These are phyloP conservation scores for Antitrichia curtipendula DNA, from an alignment of 225 moss, liverwort and hornwort genomes.

Conservation along the genomic window DNA sequence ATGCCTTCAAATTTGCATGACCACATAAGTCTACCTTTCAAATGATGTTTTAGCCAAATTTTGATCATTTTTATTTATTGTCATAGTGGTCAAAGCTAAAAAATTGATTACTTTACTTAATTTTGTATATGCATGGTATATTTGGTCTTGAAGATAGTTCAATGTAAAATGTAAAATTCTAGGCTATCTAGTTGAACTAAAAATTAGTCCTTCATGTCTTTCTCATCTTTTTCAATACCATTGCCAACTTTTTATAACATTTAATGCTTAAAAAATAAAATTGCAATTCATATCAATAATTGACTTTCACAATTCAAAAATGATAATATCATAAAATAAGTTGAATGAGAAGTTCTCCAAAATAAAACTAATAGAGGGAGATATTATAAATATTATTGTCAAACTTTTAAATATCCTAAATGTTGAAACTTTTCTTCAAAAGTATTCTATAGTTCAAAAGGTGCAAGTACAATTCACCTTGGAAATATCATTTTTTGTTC, in stretches of 20 bases:
- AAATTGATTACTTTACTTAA: not conserved
- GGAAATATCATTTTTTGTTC: not conserved
- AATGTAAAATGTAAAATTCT: too few species aligned
- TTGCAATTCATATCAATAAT: too few species aligned
- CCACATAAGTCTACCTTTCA: not conserved
- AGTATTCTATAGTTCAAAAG: not conserved
- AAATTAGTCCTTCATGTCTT: not conserved
- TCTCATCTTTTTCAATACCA: not conserved
- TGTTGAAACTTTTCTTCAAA: not conserved
- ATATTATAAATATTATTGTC: not conserved
- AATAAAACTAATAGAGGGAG: not conserved
- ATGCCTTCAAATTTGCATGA: not conserved
- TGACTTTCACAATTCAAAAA: not conserved
- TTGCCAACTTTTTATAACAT: rapidly evolving
- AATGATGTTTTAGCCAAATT: not conserved
- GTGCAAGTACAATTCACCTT: not conserved
- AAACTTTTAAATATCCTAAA: too few species aligned
- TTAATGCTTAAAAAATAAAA: too few species aligned
- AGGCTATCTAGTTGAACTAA: not conserved
- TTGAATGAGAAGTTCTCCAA: rapidly evolving
- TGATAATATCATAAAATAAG: not conserved
- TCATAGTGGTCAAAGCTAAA: not conserved
- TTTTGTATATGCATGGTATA: not conserved
- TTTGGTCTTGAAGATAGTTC: not conserved
- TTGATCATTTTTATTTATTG: not conserved